Percentiles rank a stretch among this genome's conserved stretches.
These are phyloP conservation scores for Lepraria neglecta DNA, from an alignment of 495 filamentous ascomycete genomes.

Conservation along the genomic window DNA sequence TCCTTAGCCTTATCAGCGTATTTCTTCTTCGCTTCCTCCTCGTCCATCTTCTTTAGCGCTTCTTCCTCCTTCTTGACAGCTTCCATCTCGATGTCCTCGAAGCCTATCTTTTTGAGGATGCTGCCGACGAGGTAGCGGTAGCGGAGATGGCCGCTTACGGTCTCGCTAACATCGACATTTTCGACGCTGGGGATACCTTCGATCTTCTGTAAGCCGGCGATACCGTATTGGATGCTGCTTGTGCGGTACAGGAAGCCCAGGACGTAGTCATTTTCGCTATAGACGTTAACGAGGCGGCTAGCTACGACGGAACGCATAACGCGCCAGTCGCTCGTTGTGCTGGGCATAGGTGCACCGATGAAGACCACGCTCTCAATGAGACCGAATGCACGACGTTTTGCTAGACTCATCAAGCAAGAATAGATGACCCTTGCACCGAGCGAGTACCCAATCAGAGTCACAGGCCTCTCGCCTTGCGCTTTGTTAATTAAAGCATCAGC, in stretches of 20 bases:
- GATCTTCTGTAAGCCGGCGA: conserved; percentile 67
- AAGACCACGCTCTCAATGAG: conserved; percentile 78
- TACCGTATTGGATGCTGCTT: conserved; percentile 66
- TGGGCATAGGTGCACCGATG: conserved; percentile 76
- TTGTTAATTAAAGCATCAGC: conserved; percentile 85
- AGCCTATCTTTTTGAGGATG: conserved; percentile 61
- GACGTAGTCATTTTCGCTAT: conserved; percentile 69
- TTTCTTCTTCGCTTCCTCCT: conserved; percentile 39
- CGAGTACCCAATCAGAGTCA: conserved; percentile 83
- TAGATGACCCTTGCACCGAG: conserved; percentile 85
- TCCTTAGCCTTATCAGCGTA: conserved; percentile 28
- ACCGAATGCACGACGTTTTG: conserved; percentile 74
- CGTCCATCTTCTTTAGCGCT: conserved; percentile 50
- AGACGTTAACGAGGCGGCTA: conserved; percentile 72
- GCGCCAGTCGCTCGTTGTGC: conserved; percentile 57
- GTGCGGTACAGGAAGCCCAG: conserved; percentile 74
- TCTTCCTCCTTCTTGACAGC: conserved; percentile 56
- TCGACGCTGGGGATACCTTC: conserved; percentile 61
- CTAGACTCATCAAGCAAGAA: conserved; percentile 67
- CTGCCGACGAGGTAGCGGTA: conserved; percentile 65
- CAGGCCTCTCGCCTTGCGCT: conserved; percentile 82
- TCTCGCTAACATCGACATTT: conserved; percentile 65
- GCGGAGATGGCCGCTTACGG: conserved; percentile 64
- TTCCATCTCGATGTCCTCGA: conserved; percentile 54
- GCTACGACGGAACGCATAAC: conserved; percentile 64